Conservation (phyloP, 2,329 filamentous ascomycete genomes). For the Nannizzia gypsea region DNA sequence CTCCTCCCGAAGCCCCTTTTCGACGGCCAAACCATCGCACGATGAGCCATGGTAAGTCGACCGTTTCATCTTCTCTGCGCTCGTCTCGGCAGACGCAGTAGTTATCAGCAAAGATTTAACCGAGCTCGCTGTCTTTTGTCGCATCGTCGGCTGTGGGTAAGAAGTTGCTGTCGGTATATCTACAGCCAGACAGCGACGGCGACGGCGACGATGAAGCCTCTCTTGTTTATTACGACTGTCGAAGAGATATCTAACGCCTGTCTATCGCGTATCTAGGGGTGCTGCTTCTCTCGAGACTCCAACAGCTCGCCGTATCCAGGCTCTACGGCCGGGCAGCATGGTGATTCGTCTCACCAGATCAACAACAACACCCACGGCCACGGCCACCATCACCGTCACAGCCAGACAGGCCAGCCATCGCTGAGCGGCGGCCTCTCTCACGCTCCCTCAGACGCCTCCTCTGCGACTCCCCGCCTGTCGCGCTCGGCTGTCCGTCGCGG, state of each 20-base stretch:
- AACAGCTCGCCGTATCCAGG: constrained; percentile 18
- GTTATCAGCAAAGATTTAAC: not conserved
- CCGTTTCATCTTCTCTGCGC: not conserved
- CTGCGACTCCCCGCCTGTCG: constrained; percentile 9
- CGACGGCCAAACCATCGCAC: not conserved
- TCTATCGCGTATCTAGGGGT: constrained; percentile 26
- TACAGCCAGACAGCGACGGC: too few relatives aligned
- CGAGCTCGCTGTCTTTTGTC: not conserved
- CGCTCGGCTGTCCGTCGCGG: constrained; percentile 12
- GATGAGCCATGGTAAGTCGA: not conserved
- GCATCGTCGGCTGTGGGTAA: not conserved
- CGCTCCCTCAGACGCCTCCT: constrained; percentile 11
- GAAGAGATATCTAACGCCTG: not conserved
- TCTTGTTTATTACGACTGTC: not conserved
- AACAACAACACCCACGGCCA: not conserved
- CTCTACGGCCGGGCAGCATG: constrained; percentile 18
- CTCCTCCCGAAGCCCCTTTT: not conserved
- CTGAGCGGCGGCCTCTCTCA: not conserved
- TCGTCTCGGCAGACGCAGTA: not conserved
- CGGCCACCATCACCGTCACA: not conserved
- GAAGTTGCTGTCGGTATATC: too few relatives aligned
- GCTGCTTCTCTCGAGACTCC: constrained; percentile 30
- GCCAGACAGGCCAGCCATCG: constrained; percentile 8
- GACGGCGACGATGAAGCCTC: not conserved
- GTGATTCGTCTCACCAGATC: constrained; percentile 16